Evolutionary conservation across 768 basidiomycete genomes (phyloP), one percentile per base, ranked within the genome.

Genomic region (Lepiota venenata): DNA sequence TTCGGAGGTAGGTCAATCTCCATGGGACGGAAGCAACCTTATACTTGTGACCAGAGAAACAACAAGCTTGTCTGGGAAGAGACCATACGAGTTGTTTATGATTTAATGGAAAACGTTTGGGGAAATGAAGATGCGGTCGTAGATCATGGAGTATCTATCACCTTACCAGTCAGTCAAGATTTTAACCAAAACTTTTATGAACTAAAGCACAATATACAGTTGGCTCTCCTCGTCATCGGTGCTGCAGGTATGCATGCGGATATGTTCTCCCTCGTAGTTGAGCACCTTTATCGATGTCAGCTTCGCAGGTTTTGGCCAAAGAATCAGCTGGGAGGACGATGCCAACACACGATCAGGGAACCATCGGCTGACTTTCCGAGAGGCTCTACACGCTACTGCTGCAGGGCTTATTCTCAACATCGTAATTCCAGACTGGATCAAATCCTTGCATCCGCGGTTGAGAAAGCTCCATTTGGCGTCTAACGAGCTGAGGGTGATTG

Each of bases 221-320:
- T 82, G 40, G 75, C 82, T 1, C 74, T 83, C 2, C 77, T 80
- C 51, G 74, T 82, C 36, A 79, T 84, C 50, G 72, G 80, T 27
- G 73, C 71, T 4, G 81, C 82, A 57, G 82, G 78, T 77, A 55
- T 16, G 53, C 2, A 27, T 35, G n/a, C 12, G 22, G 16, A 32
- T 32, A 7, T 3, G 9, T 11, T 4, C 3, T 32, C 32, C 10
- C 21, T 29, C 12, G 15, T 6, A 10, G 29, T 7, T 16, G 44
- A 8, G 12, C 9, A 32, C 12, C 18, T 7, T 47, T 32, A 15
- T 47, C 10, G 37, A 45, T 39, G 15, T 37, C 40, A 12, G 32
- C 46, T 42, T 32, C 18, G 3, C 50, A 79, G 76, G 80, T 4
- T 84, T 83, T 59, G 82, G 82, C 2, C 71, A 72, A 27, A 64